A percentile compares a stretch with the other conserved stretches of the same genome.
phyloP scores from a whole-genome alignment of 192 early-diverging fungal species.

The Linnemannia schmuckeri region DNA sequence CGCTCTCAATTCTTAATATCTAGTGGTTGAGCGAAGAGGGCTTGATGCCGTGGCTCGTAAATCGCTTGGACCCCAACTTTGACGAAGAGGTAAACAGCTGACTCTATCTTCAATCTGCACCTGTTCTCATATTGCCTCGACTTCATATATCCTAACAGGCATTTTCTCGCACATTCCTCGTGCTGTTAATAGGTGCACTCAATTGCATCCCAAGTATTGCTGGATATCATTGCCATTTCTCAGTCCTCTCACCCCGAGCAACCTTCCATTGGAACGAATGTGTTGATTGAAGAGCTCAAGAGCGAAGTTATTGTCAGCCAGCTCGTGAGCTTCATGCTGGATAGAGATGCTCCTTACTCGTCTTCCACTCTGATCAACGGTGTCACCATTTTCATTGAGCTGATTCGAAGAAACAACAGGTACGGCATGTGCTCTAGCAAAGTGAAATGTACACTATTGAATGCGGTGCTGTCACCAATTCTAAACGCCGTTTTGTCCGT shows the following conservation, averaged over 20 bases:
- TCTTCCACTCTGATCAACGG: slow-evolving; percentile 94
- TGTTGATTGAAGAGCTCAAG: slow-evolving; percentile 74
- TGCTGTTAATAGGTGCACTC: slow-evolving; percentile 71
- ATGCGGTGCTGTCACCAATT: neutral
- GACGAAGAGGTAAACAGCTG: slow-evolving; percentile 77
- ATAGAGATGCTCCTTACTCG: slow-evolving; percentile 77
- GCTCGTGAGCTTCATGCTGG: slow-evolving; percentile 92
- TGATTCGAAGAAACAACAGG: slow-evolving; percentile 97
- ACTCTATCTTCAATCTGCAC: neutral
- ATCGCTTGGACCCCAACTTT: slow-evolving; percentile 81
- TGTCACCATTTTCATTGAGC: slow-evolving; percentile 96
- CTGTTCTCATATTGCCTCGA: neutral
- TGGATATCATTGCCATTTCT: slow-evolving; percentile 88
- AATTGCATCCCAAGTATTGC: slow-evolving; percentile 82
- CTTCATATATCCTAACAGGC: neutral
- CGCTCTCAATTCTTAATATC: neutral
- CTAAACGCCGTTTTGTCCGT: neutral
- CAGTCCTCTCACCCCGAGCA: slow-evolving; percentile 76
- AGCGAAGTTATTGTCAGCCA: slow-evolving; percentile 84
- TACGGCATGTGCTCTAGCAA: slow-evolving; percentile 18
- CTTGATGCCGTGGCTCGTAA: slow-evolving; percentile 83
- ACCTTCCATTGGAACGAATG: slow-evolving; percentile 75
- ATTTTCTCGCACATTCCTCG: neutral
- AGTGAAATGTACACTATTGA: neutral
- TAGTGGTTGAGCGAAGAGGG: slow-evolving; percentile 90